Percentiles rank a stretch among this genome's conserved stretches.
These are phyloP conservation scores for Claviceps digitariae DNA, from an alignment of 2,329 filamentous ascomycete species.

Conservation along the genomic window DNA sequence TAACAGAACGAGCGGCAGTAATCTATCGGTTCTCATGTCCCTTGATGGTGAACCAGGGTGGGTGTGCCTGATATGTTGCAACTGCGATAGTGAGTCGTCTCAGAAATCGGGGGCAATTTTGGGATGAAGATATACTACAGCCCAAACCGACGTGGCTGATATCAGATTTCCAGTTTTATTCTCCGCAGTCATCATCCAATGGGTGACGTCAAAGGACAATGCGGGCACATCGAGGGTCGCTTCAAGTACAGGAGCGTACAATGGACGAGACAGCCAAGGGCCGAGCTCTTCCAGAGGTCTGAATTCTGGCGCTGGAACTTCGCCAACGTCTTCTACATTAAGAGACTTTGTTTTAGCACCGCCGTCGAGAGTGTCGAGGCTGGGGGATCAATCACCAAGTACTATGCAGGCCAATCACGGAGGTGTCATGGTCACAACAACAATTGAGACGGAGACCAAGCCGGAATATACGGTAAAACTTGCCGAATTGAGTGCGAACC, in stretches of 20 bases:
- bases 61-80: conserved; percentile 54
- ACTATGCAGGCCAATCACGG: neutral
- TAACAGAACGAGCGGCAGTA: conserved; percentile 23
- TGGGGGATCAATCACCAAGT: neutral
- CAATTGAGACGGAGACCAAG: conserved; percentile 22
- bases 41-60: conserved; percentile 49
- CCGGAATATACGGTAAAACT: conserved; percentile 7
- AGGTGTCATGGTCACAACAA: conserved; percentile 24
- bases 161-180: conserved; percentile 36
- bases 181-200: conserved; percentile 47
- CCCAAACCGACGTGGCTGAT: neutral
- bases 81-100: conserved; percentile 40
- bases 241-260: conserved; percentile 6
- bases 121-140: neutral
- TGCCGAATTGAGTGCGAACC: neutral
- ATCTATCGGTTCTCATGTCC: conserved; percentile 43
- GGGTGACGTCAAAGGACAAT: conserved; percentile 38
- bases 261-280: conserved; percentile 7
- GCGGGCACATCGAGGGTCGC: conserved; percentile 18
- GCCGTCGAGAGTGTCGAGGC: neutral
- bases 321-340: neutral
- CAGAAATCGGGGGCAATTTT: neutral
- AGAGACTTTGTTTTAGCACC: neutral
- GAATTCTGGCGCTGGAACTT: neutral
- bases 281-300: conserved; percentile 1